Conservation (phyloP, 345 rosid species). For the Sisymbrium altissimum region DNA sequence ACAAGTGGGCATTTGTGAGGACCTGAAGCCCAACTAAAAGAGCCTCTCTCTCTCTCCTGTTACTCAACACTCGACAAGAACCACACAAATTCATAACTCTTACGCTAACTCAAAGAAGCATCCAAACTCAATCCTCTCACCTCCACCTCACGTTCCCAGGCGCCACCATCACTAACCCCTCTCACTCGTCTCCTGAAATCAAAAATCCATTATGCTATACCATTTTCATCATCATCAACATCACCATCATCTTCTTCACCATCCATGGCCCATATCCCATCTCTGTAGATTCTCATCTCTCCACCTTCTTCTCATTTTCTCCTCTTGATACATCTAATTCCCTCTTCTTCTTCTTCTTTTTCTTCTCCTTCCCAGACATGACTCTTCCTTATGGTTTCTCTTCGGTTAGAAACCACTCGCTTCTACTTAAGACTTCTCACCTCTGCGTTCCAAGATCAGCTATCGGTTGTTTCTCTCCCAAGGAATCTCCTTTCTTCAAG, state of each 20-base stretch:
- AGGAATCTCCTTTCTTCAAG: slow-evolving; percentile 34
- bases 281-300: slow-evolving; percentile 29
- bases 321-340: slow-evolving; percentile 13
- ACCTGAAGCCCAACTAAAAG: slow-evolving; percentile 5
- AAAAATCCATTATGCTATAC: slow-evolving; percentile 23
- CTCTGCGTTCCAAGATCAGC: slow-evolving; percentile 42
- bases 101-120: slow-evolving; percentile 18
- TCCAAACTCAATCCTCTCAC: slow-evolving; percentile 36
- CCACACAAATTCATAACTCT: slow-evolving; percentile 30
- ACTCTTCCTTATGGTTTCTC: slow-evolving; percentile 58
- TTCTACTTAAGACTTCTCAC: slow-evolving; percentile 38
- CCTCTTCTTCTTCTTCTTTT: slow-evolving; percentile 20
- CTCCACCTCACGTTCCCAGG: slow-evolving; percentile 35
- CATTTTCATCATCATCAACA: slow-evolving; percentile 26
- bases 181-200: slow-evolving; percentile 26
- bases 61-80: slow-evolving; percentile 21
- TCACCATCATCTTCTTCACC: slow-evolving; percentile 27
- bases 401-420: slow-evolving; percentile 47
- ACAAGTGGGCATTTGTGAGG: slow-evolving; percentile 24
- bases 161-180: slow-evolving; percentile 26
- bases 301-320: slow-evolving; percentile 31
- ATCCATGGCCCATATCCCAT: slow-evolving; percentile 26
- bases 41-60: slow-evolving; percentile 12
- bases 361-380: slow-evolving; percentile 41
- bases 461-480: slow-evolving; percentile 27